Conservation (phyloP, 345 rosid genomes). For the Murraya koenigii region DNA sequence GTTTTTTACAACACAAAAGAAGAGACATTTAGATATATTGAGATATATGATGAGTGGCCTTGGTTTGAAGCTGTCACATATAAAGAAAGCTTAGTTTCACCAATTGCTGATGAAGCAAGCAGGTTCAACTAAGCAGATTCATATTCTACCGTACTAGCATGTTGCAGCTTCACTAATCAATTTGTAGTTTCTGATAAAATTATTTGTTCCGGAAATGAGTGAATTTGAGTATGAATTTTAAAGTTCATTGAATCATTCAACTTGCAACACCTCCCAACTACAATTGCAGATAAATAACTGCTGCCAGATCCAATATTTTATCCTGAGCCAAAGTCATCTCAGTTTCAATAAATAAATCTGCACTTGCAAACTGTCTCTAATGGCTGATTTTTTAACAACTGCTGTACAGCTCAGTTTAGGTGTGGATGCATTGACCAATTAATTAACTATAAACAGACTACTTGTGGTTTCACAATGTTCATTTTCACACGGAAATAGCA, state of each 20-base stretch:
- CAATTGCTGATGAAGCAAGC: neutral
- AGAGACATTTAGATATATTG: neutral
- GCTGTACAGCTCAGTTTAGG: neutral
- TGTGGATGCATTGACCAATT: neutral
- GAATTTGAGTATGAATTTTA: neutral
- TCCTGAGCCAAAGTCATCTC: no score
- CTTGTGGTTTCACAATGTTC: neutral
- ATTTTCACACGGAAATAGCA: neutral
- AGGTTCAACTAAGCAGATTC: neutral
- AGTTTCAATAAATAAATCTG: neutral
- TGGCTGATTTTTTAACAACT: neutral
- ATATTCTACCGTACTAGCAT: neutral
- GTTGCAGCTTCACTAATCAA: neutral
- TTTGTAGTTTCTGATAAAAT: neutral
- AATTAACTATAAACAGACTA: neutral
- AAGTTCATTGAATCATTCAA: no score
- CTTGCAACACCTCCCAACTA: neutral
- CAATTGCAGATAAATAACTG: neutral
- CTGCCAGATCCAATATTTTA: neutral
- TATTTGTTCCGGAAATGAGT: neutral
- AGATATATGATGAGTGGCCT: neutral
- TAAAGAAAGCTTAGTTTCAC: slow-evolving; percentile 9
- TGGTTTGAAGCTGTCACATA: neutral
- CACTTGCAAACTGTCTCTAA: neutral
- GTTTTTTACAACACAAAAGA: neutral